These are phyloP conservation scores for Craterostigma plantagineum DNA, from an alignment of 257 asterid genomes.

Conservation along the genomic window DNA sequence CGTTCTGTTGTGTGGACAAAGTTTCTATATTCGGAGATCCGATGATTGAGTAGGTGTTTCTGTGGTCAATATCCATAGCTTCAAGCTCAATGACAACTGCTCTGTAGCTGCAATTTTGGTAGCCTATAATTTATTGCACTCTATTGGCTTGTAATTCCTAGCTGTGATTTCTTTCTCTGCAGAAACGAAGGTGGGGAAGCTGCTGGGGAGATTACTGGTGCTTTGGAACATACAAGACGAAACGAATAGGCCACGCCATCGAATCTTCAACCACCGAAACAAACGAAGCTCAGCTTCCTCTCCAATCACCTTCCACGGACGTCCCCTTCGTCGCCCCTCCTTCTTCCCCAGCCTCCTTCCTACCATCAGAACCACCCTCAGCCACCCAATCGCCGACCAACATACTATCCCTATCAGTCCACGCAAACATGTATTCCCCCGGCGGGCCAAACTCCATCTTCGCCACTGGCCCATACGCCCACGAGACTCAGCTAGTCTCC, in stretches of 20 bases:
- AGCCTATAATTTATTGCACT: no score
- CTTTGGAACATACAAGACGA: slow-evolving; percentile 49
- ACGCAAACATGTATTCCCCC: slow-evolving; percentile 73
- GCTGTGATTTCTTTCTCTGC: slow-evolving; percentile 8
- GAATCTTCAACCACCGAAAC: slow-evolving; percentile 27
- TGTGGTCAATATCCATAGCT: no score
- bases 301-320: slow-evolving; percentile 32
- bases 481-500: slow-evolving; percentile 83
- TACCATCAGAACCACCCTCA: slow-evolving; percentile 78
- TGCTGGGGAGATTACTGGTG: slow-evolving; percentile 73
- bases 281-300: slow-evolving; percentile 22
- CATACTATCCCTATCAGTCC: slow-evolving; percentile 30
- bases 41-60: no score
- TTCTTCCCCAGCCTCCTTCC: slow-evolving; percentile 87
- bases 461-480: slow-evolving; percentile 82
- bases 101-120: neutral
- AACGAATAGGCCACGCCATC: slow-evolving; percentile 66
- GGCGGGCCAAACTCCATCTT: slow-evolving; percentile 73
- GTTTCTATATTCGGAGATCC: no score
- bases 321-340: slow-evolving; percentile 88
- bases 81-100: no score
- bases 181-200: slow-evolving; percentile 83
- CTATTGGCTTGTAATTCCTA: neutral
- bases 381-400: slow-evolving; percentile 64
- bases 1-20: no score